These are phyloP conservation scores for Mrakia gelida DNA, from an alignment of 768 basidiomycete genomes.

Conservation along the genomic window DNA sequence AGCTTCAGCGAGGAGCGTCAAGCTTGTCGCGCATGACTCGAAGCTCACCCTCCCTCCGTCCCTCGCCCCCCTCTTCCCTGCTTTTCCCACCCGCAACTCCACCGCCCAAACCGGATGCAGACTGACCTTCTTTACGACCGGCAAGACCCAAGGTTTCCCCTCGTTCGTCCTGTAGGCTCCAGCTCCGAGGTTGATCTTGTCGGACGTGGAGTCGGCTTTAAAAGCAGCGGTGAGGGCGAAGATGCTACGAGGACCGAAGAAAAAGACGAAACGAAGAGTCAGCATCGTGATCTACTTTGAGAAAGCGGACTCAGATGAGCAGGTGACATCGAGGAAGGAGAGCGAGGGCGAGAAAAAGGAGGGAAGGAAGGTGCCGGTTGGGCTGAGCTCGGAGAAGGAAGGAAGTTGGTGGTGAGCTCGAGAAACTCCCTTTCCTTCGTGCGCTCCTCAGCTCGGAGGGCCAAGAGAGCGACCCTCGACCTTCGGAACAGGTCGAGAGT, in stretches of 20 bases:
- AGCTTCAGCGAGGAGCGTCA: background rate
- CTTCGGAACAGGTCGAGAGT: too few relatives aligned
- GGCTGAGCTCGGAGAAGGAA: background rate
- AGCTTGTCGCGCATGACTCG: too few relatives aligned
- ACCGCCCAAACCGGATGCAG: background rate
- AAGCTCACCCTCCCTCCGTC: too few relatives aligned
- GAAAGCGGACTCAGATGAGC: too few relatives aligned
- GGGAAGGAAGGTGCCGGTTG: background rate
- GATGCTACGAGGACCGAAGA: background rate
- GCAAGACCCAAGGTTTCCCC: slow-evolving; percentile 85
- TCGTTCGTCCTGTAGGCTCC: slow-evolving; percentile 87
- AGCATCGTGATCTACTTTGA: background rate
- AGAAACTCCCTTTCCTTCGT: background rate
- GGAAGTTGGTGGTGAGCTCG: background rate
- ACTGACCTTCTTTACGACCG: slow-evolving; percentile 78
- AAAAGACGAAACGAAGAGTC: background rate
- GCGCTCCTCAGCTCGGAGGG: background rate
- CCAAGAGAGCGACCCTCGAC: too few relatives aligned
- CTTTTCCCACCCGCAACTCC: background rate
- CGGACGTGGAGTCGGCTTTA: slow-evolving; percentile 67
- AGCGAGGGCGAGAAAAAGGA: background rate
- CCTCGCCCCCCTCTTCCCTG: background rate
- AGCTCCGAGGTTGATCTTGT: slow-evolving; percentile 83
- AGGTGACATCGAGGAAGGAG: background rate
- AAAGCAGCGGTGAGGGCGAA: slow-evolving; percentile 66